Evolutionary conservation across 2,329 filamentous ascomycete genomes (phyloP), one percentile per base, ranked within the genome.

Genomic region (Phyllosticta paracitricarpa): DNA sequence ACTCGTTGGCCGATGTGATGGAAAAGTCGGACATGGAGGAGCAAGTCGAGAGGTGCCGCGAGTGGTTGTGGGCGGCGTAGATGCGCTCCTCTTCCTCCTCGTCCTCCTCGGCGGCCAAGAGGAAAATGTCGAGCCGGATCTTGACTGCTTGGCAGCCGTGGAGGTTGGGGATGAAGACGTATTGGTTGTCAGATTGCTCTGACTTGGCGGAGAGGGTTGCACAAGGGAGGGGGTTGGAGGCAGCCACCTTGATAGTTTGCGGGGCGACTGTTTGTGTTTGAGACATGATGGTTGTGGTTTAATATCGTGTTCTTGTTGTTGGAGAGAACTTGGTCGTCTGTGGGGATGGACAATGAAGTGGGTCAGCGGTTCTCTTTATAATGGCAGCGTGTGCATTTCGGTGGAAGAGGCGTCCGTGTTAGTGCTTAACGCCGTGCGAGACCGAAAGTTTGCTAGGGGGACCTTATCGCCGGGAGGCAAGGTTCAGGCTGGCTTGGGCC

Each of bases 91-190:
- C 51, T 35, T 59, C 51, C 4, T 57, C 55, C 26, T 56, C 54
- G 28, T 61, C 58, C 33, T 55, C 59, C 30, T 61, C 59, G 19
- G 59, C 54, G 35, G 40, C 35, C 35, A 57, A 40, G 59, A 57
- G 26, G 59, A 52, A 56, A 54, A 51, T 51, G 54, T 61, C 62
- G 30, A 60, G 40, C 24, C 52, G 26, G 19, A 63, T 57, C 14
- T 26, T 40, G n/a, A 62, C 19, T 25, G 57, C 57, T 60, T 64
- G 63, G 14, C 54, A 53, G 30, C 63, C 61, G 35, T 24, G 48
- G 1, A 64, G 55, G 61, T 64, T 63, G 58, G 63, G 58, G 51
- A 64, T 64, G 63, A 58, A 61, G 61, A 64, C 56, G 58, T 64
- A 59, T 53, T 63, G 59, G 24, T 54, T 61, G 25, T n/a, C 33